Evolutionary conservation across 1,284 basidiomycete species (phyloP).

Genomic region (Erythrobasidium hasegawianum): DNA sequence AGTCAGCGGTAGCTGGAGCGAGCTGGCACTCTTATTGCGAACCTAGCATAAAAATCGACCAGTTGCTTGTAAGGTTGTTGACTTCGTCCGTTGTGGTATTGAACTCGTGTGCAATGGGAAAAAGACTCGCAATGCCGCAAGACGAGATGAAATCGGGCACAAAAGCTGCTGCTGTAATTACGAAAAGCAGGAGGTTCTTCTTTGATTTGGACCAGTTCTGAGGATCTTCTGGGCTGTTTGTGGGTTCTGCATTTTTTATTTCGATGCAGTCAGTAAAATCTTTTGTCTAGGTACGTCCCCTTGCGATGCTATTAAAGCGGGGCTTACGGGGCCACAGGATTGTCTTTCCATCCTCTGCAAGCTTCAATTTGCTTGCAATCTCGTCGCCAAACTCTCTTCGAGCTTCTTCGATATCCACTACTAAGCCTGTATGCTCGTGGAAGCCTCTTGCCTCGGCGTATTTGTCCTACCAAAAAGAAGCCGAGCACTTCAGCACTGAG

Average conservation of each 20-base stretch:
- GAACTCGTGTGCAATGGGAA: conserved; percentile 59
- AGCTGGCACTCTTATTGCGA: conserved; percentile 31
- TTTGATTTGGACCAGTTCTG: conserved; percentile 53
- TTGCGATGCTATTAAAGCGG: neutral
- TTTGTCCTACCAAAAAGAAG: too few species aligned
- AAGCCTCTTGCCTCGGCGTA: too few species aligned
- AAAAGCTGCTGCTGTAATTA: conserved; percentile 38
- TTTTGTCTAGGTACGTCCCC: neutral
- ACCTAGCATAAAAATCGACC: too few species aligned
- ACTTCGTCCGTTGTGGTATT: conserved; percentile 60
- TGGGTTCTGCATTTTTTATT: conserved; percentile 13
- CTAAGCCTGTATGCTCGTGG: conserved; percentile 37
- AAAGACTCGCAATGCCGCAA: conserved; percentile 53
- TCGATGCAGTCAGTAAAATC: neutral
- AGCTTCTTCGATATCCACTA: conserved; percentile 41
- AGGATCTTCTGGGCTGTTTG: conserved; percentile 60
- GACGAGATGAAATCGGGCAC: conserved; percentile 41
- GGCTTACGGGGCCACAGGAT: conserved; percentile 57
- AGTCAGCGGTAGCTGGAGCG: conserved; percentile 53
- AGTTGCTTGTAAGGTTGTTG: conserved; percentile 56
- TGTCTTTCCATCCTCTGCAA: conserved; percentile 54
- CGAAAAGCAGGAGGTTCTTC: conserved; percentile 40
- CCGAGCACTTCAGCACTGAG: too few species aligned
- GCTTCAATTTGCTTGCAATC: conserved; percentile 56
- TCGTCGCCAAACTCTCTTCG: conserved; percentile 54